Base-by-base conservation (phyloP, 768 basidiomycete species). In the Galerina marginata region DNA sequence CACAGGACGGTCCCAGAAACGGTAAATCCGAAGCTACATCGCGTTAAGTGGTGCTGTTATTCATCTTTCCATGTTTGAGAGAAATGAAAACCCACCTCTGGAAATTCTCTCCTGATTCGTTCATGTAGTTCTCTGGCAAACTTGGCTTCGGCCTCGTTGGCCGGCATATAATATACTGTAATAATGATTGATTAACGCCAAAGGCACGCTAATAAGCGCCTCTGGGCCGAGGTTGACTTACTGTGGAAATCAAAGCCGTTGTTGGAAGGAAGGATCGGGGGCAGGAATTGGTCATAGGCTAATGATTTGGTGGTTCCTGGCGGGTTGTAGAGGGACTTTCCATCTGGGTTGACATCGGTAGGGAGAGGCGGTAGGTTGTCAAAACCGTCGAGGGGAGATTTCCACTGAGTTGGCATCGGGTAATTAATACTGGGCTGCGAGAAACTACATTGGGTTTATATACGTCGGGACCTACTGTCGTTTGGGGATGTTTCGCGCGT, bases 171-270 rank as follows among this genome's bases (percentile, higher is more conserved):
- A 65, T 90, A 91, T 23, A 90, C 89, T 89, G 54, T 6, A 15
- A 9, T 50, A 38, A 37, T 42, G 51, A 58, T 38, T 45, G 33
- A 36, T 43, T 39, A 33, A 54, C 36, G 29, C 16, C 16, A 25
- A 20, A 45, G 43, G 58, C 39, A 25, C 54, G 25, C 43, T 48
- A 37, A 36, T 4, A 37, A 50, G 54, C 44, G 20, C 54, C 29
- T 43, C 6, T n/a, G 38, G 23, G 20, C 20, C 20, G 20, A 20
- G 20, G 20, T 20, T 20, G 20, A 68, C 86, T 73, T 59, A 87
- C 89, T 81, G 67, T 91, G 90, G 66, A 91, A 91, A 71, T 91
- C 89, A 63, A 91, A 90, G 0, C 85, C 88, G 49, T 87, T 83
- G 50, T 83, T 82, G 37, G 77, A 75, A 1, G 79, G 59, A 47